Evolutionary conservation across 768 basidiomycete species (phyloP).

Genomic region (Mycena pura): DNA sequence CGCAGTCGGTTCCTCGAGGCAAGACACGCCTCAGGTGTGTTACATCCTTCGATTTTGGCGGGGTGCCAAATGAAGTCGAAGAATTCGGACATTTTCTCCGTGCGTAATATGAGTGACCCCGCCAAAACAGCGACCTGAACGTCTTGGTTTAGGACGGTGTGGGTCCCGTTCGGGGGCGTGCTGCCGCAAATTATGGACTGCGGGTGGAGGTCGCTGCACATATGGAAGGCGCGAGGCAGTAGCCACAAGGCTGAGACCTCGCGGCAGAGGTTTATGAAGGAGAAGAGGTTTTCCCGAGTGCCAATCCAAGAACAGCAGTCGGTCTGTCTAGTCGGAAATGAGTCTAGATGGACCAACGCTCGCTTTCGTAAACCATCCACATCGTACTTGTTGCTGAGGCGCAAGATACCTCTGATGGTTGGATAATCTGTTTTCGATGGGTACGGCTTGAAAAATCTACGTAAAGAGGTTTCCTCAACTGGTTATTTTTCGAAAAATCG

Average conservation of each 20-base stretch:
- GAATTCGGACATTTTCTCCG: neutral
- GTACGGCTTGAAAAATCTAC: constrained; percentile 1
- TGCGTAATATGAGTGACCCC: neutral
- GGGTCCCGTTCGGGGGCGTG: neutral
- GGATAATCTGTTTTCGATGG: neutral
- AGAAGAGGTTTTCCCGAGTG: no score
- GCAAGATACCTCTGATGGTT: neutral
- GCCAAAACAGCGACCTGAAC: neutral
- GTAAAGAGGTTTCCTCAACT: neutral
- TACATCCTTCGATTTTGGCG: neutral
- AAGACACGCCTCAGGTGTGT: neutral
- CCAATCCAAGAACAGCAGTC: neutral
- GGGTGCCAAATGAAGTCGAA: neutral
- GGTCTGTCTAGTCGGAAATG: neutral
- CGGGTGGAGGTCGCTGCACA: neutral
- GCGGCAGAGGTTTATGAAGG: neutral
- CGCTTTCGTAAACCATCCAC: neutral
- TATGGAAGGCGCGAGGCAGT: neutral
- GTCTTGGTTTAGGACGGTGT: neutral
- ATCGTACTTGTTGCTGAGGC: neutral
- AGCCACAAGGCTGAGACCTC: neutral
- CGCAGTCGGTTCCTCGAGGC: neutral
- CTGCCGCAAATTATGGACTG: neutral
- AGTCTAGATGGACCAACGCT: neutral
- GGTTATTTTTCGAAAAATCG: neutral